Evolutionary conservation across 2,329 filamentous ascomycete species (phyloP).

Genomic region (Venturia pyrina): DNA sequence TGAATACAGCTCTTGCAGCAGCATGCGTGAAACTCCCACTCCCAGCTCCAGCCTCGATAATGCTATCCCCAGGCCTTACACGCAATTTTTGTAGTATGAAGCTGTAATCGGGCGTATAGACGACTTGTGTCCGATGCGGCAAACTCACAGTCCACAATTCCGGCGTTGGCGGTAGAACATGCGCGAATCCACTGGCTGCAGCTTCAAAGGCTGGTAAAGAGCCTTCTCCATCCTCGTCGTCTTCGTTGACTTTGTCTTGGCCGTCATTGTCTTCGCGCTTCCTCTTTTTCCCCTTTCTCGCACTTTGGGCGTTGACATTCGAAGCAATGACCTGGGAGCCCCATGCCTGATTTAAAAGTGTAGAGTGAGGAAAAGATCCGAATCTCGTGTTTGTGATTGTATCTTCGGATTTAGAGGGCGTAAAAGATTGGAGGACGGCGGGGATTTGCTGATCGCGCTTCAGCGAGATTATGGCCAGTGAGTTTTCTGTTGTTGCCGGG

Average conservation of each 20-base stretch:
- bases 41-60: slow-evolving; percentile 75
- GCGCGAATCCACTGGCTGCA: slow-evolving; percentile 52
- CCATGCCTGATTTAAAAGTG: slow-evolving; percentile 64
- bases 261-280: slow-evolving; percentile 32
- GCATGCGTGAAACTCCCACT: slow-evolving; percentile 81
- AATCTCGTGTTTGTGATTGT: slow-evolving; percentile 76
- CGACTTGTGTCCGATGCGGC: slow-evolving; percentile 75
- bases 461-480: slow-evolving; percentile 75
- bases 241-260: slow-evolving; percentile 22
- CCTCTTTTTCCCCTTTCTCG: slow-evolving; percentile 42
- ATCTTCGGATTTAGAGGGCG: slow-evolving; percentile 26
- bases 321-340: slow-evolving; percentile 87
- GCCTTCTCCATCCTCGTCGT: slow-evolving; percentile 23
- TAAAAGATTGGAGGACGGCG: slow-evolving; percentile 41
- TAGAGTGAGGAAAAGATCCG: slow-evolving; percentile 56
- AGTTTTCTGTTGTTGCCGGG: slow-evolving; percentile 48
- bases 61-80: slow-evolving; percentile 58
- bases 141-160: slow-evolving; percentile 74
- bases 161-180: slow-evolving; percentile 68
- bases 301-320: slow-evolving; percentile 70
- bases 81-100: slow-evolving; percentile 70
- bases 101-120: slow-evolving; percentile 80
- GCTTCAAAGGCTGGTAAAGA: slow-evolving; percentile 9
- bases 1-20: slow-evolving; percentile 64
- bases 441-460: slow-evolving; percentile 79